Base-by-base conservation (phyloP, 345 rosid genomes). In the Citrus maxima region DNA sequence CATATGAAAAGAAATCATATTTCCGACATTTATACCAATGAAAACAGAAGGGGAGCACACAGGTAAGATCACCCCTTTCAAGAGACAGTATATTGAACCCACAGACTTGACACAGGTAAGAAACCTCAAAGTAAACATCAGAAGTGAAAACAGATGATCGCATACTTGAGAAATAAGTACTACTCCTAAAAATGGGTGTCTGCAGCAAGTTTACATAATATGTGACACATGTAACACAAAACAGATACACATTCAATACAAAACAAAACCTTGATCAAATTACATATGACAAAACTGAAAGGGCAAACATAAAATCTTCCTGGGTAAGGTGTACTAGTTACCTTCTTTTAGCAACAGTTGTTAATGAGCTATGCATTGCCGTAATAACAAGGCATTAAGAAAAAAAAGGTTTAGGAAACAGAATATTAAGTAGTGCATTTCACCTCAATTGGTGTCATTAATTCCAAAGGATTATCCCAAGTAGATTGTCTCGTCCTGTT, bases 381-480 rank as follows among this genome's bases (percentile, higher is more conserved):
- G 37, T n/a, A 28, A 54, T 12, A 55, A 18, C 38, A 40, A 40
- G 46, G 32, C 54, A 64, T 18, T n/a, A 62, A 60, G 8, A 67
- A 82, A 34, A 82, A 34, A 40, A 40, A 78, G 9, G 51, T 49
- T 83, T 60, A 75, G 59, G 78, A 64, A 30, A 59, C 12, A 4
- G 3, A 18, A 24, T 49, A 55, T 55, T 12, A 16, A 77, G 68
- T 67, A 84, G n/a, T n/a, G n/a, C n/a, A n/a, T n/a, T n/a, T n/a
- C n/a, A n/a, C n/a, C n/a, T n/a, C n/a, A n/a, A n/a, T 84, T 51
- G 89, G 90, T 12, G 97, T 93, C 98, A 96, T 93, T 89, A 96
- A 80, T 79, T 94, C 98, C 67, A 84, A 78, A 73, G 99, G 98
- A 89, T 94, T 96, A 85, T 89, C 97, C 99, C 99, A 96, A 70